A percentile compares a stretch with the other conserved stretches of the same genome.
phyloP scores from a whole-genome alignment of 495 filamentous ascomycete genomes.

The Tuber borchii region DNA sequence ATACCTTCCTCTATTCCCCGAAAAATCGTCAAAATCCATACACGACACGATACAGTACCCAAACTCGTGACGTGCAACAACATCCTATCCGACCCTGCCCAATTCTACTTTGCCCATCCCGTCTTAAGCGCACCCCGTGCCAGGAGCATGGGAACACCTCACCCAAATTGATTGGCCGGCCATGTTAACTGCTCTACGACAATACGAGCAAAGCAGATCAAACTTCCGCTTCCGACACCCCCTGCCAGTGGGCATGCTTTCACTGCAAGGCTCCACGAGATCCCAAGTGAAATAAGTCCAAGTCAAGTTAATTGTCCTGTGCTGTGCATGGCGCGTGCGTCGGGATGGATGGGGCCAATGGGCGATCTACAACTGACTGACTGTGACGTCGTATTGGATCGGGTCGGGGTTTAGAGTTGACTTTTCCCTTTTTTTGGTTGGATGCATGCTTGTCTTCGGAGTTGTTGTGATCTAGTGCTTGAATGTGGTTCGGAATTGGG shows the following conservation, averaged over 20 bases:
- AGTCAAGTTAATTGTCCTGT: neutral
- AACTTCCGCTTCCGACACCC: neutral
- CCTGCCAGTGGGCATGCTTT: neutral
- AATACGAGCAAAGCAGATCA: slow-evolving; percentile 3
- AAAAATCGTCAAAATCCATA: neutral
- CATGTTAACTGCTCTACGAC: neutral
- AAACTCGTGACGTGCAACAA: neutral
- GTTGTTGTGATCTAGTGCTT: neutral
- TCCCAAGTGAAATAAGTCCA: slow-evolving; percentile 1
- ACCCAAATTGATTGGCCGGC: neutral
- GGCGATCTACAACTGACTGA: neutral
- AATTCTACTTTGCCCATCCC: neutral
- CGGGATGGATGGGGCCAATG: neutral
- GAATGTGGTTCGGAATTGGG: neutral
- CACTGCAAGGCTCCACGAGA: slow-evolving; percentile 5
- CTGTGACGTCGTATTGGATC: neutral
- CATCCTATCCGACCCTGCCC: neutral
- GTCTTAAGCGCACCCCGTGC: neutral
- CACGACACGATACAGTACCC: neutral
- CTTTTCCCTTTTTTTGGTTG: neutral
- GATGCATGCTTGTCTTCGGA: neutral
- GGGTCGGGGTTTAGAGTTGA: slow-evolving; percentile 3
- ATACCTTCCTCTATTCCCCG: neutral
- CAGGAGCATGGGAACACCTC: neutral
- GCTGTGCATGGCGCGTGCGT: neutral